These are phyloP conservation scores for Gossypium anomalum DNA, from an alignment of 345 rosid genomes.

Conservation along the genomic window DNA sequence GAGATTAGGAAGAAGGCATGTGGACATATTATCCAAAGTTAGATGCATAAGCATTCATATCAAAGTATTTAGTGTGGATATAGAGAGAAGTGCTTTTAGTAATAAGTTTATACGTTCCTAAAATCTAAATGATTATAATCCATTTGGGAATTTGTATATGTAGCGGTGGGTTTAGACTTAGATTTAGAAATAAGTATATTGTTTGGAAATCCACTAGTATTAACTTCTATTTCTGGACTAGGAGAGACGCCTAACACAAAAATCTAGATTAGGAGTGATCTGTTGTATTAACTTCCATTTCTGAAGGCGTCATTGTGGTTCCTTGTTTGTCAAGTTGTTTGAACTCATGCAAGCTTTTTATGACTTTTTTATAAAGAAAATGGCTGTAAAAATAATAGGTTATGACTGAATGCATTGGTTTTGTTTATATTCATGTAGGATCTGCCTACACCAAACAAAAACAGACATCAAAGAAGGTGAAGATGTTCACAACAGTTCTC, in stretches of 20 bases:
- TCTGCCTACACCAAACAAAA: conserved; percentile 28
- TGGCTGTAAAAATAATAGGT: neutral
- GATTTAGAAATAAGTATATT: neutral
- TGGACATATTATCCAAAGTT: conserved; percentile 5
- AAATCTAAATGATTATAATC: neutral
- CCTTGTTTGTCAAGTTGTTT: neutral
- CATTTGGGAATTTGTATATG: neutral
- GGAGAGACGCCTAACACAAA: neutral
- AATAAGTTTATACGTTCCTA: neutral
- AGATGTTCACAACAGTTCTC: conserved; percentile 60
- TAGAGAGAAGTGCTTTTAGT: neutral
- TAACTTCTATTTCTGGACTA: neutral
- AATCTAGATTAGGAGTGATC: neutral
- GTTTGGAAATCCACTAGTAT: neutral
- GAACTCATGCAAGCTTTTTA: neutral
- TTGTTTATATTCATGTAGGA: conserved; percentile 33
- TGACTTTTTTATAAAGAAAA: neutral
- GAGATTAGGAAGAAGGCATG: conserved; percentile 19
- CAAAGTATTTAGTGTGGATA: neutral
- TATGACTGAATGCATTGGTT: neutral
- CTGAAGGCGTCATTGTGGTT: neutral
- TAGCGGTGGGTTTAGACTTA: neutral
- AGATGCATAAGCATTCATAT: neutral
- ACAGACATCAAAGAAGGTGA: conserved; percentile 39
- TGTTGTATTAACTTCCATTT: neutral